Conservation (phyloP, 2,329 filamentous ascomycete species). For the Diaporthe helianthi region DNA sequence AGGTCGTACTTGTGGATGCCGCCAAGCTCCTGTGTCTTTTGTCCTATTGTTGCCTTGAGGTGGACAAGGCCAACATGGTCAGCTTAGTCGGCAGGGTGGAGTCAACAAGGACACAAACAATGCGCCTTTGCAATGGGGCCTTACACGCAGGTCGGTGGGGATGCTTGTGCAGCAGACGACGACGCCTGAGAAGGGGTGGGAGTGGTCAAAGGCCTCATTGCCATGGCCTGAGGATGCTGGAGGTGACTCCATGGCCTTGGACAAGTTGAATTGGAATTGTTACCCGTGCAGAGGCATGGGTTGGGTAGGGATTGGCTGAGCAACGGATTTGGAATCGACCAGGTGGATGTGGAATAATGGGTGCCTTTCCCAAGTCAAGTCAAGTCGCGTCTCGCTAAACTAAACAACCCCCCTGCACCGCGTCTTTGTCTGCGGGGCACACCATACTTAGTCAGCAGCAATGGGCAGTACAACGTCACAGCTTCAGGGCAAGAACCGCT, state of each 20-base stretch:
- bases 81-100: conserved; percentile 1
- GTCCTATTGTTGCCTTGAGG: conserved; percentile 60
- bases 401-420: background rate
- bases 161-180: conserved; percentile 91
- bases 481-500: background rate
- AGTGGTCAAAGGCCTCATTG: conserved; percentile 56
- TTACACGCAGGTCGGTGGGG: conserved; percentile 77
- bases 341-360: background rate
- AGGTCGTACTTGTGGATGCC: conserved; percentile 88
- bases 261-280: conserved; percentile 8
- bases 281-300: conserved; percentile 9
- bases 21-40: conserved; percentile 79
- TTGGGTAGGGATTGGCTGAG: background rate
- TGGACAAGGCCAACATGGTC: background rate
- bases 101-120: conserved; percentile 31
- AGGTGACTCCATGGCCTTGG: conserved; percentile 38
- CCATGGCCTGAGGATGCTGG: conserved; percentile 37
- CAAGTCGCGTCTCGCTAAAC: conserved; percentile 26
- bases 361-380: background rate
- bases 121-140: conserved; percentile 40
- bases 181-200: conserved; percentile 72
- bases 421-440: conserved; percentile 17
- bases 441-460: background rate
- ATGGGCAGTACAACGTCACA: background rate
- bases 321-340: background rate